phyloP scores from a whole-genome alignment of 1,139 yeast species.

The Suhomyces kunorum region DNA sequence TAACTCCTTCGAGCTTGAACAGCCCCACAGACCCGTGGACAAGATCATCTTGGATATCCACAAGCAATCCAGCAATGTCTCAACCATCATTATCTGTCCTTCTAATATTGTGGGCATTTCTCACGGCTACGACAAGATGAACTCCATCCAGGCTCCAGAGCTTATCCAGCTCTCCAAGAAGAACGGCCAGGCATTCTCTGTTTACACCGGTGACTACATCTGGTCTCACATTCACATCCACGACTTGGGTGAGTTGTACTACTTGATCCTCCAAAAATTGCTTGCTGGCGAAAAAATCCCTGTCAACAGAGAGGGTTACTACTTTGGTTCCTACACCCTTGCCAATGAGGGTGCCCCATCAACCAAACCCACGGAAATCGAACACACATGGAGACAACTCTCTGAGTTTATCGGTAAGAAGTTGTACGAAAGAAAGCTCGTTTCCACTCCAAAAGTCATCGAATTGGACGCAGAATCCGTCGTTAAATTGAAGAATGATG shows the following conservation, averaged over 20 bases:
- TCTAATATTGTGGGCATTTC: constrained; percentile 29
- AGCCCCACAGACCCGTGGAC: constrained; percentile 43
- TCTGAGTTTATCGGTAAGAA: constrained; percentile 24
- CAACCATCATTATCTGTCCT: constrained; percentile 28
- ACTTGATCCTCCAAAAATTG: constrained; percentile 25
- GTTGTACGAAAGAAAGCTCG: constrained; percentile 19
- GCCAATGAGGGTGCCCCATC: constrained; percentile 20
- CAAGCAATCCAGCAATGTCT: constrained; percentile 20
- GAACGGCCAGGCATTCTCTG: constrained; percentile 30
- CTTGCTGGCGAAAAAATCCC: constrained; percentile 25
- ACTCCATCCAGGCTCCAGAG: constrained; percentile 37
- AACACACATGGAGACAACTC: constrained; percentile 37
- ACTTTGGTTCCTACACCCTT: constrained; percentile 31
- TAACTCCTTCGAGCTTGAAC: constrained; percentile 28
- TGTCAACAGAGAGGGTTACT: constrained; percentile 38
- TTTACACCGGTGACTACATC: constrained; percentile 33
- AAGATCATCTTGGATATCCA: constrained; percentile 31
- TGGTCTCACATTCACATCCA: constrained; percentile 43
- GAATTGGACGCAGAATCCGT: constrained; percentile 21
- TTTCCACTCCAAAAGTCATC: constrained; percentile 21
- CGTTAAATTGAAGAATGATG: constrained; percentile 16
- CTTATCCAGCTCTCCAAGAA: constrained; percentile 25
- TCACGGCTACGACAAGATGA: constrained; percentile 33
- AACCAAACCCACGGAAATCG: constrained; percentile 22
- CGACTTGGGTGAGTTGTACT: constrained; percentile 38